Base-by-base conservation (phyloP, 2,329 filamentous ascomycete genomes). In the Mycocentrospora acerina region DNA sequence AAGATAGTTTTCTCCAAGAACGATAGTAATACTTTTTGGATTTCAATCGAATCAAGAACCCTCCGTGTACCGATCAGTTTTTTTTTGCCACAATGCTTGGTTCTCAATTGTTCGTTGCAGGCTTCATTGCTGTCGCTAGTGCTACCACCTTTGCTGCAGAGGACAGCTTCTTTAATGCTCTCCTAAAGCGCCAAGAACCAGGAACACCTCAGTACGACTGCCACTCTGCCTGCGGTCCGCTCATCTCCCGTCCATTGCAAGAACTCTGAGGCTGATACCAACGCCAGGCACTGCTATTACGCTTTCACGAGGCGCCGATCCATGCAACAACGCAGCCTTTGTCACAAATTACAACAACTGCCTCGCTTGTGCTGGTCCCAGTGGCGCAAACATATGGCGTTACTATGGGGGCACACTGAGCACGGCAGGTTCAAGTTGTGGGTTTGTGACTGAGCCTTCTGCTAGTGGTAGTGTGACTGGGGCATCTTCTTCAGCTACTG, bases 121-220 rank as follows among this genome's bases (percentile, higher is more conserved):
- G 19, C 30, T 31, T 56, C 25, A 22, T 48, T 33, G 51, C 55
- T 14, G 29, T 40, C 11, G 46, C 41, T 28, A 36, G 40, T 13
- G 51, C 45, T 9, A 38, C 54, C 11, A 24, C 36, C 13, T 15
- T 44, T 14, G 19, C 32, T 9, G n/a, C 32, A 12, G 42, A 59
- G 19, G 48, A 53, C 7, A 26, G 38, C 4, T 14, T 44, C 14
- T 55, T 57, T 15, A 29, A 42, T 12, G 26, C 46, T 18, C 50
- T 75, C n/a, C 40, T 66, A 35, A 69, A 64, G 49, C 71, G 73
- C n/a, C 72, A 75, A 51, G 67, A 69, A 13, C 70, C 71, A 10
- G 73, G 72, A 5, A 68, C 68, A 4, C 65, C 72, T 4, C 45
- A 60, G 6, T 76, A 71, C 51, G 61, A 75, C 28, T 79, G 76